Base-by-base conservation (phyloP, 1,284 basidiomycete species). In the Irpex sp. region DNA sequence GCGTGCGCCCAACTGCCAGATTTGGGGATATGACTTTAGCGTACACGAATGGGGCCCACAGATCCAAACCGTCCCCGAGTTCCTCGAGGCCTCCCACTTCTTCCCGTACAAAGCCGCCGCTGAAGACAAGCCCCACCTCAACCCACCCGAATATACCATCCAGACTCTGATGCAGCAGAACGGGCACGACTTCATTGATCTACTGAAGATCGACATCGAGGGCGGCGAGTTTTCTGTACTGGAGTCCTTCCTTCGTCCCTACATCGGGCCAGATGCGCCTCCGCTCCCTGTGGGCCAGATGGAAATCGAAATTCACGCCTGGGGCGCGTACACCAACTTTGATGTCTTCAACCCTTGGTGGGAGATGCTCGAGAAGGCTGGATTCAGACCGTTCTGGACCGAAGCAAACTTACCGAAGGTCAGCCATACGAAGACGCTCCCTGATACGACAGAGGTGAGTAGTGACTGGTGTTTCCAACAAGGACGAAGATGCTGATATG, bases 21-120 rank as follows among this genome's bases (percentile, higher is more conserved):
- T 79, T 15, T 84, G 78, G 70, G 83, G 83, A 47, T 84, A 84
- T 67, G 83, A 84, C 68, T 83, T 78, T 66, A 82, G 79, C 53
- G 82, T 83, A 35, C 62, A 5, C 50, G 53, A 79, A 74, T 83
- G 81, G 65, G 82, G 82, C 4, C 80, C 80, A 1, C 79, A 83
- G 67, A 74, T 83, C 33, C 72, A 75, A 35, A 63, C 72, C 21
- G 68, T 70, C 26, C 68, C 71, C 2, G 63, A 68, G 6, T 67
- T 82, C 15, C 61, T 60, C 31, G 17, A 58, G 3, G 75, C 77
- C 31, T 67, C 70, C 47, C 81, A 83, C 68, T 83, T 84, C 69
- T 69, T 72, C 47, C 66, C 79, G 5, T 83, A 72, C 66, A 81
- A 77, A 6, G 75, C 84, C 7, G 76, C 76, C 21, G 72, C 73